Evolutionary conservation across 306 rosid genomes (phyloP), one percentile per base, ranked within the genome.

Genomic region (Castanospermum australe): DNA sequence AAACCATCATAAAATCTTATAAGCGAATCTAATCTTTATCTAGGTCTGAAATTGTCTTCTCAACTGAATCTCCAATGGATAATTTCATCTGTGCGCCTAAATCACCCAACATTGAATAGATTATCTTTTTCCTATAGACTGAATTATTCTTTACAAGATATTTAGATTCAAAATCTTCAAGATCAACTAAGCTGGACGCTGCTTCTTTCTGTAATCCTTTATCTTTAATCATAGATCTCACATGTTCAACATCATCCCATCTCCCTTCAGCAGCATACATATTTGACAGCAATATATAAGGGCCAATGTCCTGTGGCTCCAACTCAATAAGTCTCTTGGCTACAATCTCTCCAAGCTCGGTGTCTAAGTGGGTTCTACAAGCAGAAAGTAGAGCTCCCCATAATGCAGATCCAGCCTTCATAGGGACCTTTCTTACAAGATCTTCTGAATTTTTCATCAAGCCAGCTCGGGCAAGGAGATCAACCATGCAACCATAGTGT

Each of bases 311-410:
- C 51, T 25, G 50, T 15, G 94, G 94, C 78, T 84, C 87, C 83
- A 88, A 80, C 83, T 82, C 89, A 81, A 85, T 87, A 44, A 90
- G 88, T 63, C 88, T 84, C 82, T 86, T 88, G 45, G 92, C 90
- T 36, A 88, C 84, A 78, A 79, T 84, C 84, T 82, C 88, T 28
- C 89, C 94, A 20, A 88, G 88, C 60, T 83, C 83, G 6, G 77
- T 76, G 71, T 90, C 85, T 15, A 82, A 68, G 73, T 88, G 88
- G 22, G 82, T 88, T 66, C 88, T 84, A 78, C 90, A 90, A 78
- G 90, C 90, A 71, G 92, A 88, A 65, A 90, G 92, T 60, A 90
- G 81, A 67, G 94, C 89, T n/a, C 92, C 92, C 92, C 94, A 86
- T 77, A 88, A 63, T 77, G 85, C 84, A 56, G 90, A 83, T 76